These are phyloP conservation scores for Populus trichocarpa DNA, from an alignment of 441 rosid species.

Conservation along the genomic window DNA sequence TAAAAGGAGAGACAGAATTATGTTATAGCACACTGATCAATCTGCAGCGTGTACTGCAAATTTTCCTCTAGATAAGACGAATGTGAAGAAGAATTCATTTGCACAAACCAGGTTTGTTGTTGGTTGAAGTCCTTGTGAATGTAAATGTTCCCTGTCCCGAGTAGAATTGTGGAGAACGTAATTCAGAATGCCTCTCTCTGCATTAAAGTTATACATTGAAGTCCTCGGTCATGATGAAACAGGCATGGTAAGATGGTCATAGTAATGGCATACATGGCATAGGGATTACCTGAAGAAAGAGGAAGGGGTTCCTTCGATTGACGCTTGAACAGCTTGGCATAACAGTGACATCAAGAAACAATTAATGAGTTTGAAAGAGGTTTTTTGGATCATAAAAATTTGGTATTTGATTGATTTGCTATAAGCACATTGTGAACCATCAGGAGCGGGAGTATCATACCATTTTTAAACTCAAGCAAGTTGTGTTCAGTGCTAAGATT, in stretches of 20 bases:
- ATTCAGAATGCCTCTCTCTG: conserved; percentile 32
- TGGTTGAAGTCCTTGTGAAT: conserved; percentile 31
- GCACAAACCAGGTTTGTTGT: conserved; percentile 34
- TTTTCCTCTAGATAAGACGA: not conserved
- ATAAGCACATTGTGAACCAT: not conserved
- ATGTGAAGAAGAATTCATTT: not conserved
- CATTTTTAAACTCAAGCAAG: conserved; percentile 36
- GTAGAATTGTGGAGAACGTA: conserved; percentile 32
- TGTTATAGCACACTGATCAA: not conserved
- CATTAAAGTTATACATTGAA: conserved; percentile 7
- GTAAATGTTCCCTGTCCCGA: conserved; percentile 33
- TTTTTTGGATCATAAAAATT: not conserved
- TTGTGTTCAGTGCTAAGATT: conserved; percentile 34
- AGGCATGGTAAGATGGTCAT: not conserved
- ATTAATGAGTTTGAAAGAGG: not conserved
- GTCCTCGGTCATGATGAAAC: not conserved
- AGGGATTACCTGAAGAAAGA: conserved; percentile 32
- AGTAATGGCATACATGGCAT: not conserved
- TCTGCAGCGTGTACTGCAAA: not conserved
- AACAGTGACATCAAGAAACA: conserved; percentile 5
- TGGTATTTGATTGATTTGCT: not conserved
- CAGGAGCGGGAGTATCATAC: conserved; percentile 21
- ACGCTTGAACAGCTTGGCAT: conserved; percentile 41
- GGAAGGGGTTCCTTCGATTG: conserved; percentile 35
- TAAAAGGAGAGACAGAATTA: not conserved